Conservation (phyloP, 2,329 filamentous ascomycete species). For the Colletotrichum paranaense region DNA sequence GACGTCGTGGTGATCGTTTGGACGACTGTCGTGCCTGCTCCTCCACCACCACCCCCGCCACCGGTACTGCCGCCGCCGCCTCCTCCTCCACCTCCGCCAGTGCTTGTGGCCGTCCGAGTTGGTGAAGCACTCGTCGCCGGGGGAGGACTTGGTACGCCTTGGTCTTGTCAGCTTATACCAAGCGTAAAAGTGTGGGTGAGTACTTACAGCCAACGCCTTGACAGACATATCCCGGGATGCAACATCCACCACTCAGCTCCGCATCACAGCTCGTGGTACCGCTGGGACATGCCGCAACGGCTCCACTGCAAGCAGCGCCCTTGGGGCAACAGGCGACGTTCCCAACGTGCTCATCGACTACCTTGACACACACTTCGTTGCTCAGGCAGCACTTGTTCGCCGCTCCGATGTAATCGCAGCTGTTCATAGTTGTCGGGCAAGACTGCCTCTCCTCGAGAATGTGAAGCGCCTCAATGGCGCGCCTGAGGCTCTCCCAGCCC, state of each 20-base stretch:
- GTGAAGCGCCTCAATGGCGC: conserved; percentile 58
- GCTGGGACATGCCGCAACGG: conserved; percentile 69
- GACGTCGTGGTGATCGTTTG: conserved; percentile 47
- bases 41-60: background rate
- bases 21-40: conserved; percentile 47
- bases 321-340: conserved; percentile 80
- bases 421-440: conserved; percentile 74
- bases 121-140: conserved; percentile 37
- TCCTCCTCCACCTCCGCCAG: conserved; percentile 9
- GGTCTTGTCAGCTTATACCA: conserved; percentile 26
- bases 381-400: conserved; percentile 79
- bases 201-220: conserved; percentile 76
- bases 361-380: conserved; percentile 73
- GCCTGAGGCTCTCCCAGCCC: conserved; percentile 49
- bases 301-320: conserved; percentile 72
- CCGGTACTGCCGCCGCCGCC: background rate
- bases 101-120: conserved; percentile 33
- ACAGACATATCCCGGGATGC: conserved; percentile 78
- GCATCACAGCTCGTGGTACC: conserved; percentile 74
- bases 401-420: conserved; percentile 72
- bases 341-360: conserved; percentile 71
- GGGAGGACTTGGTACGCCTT: conserved; percentile 49
- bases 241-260: conserved; percentile 78
- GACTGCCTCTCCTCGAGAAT: conserved; percentile 68
- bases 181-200: background rate